Evolutionary conservation across 345 rosid species (phyloP).

Genomic region (Carallia pectinifolia): DNA sequence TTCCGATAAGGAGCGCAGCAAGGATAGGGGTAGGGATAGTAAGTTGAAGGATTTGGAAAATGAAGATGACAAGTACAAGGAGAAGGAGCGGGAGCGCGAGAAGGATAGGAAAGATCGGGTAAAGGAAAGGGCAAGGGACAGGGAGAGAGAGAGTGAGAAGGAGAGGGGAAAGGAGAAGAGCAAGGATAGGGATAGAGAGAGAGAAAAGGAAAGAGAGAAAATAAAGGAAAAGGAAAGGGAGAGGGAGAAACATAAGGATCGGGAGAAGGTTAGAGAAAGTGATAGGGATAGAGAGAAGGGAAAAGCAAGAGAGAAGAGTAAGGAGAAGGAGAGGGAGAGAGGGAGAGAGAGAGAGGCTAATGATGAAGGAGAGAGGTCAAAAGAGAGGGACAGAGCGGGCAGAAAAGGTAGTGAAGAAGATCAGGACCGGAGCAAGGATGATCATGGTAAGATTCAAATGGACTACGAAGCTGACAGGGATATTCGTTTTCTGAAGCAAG

Average conservation of each 20-base stretch:
- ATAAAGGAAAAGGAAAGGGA: conserved; percentile 39
- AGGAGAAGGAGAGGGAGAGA: conserved; percentile 39
- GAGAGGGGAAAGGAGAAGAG: conserved; percentile 38
- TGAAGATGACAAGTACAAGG: conserved; percentile 39
- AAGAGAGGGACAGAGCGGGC: conserved; percentile 37
- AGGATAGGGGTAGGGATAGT: conserved; percentile 25
- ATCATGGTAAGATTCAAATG: conserved; percentile 11
- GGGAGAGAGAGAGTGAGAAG: conserved; percentile 34
- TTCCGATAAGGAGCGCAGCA: conserved; percentile 13
- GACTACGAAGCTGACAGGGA: conserved; percentile 43
- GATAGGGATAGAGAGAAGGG: conserved; percentile 54
- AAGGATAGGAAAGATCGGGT: conserved; percentile 26
- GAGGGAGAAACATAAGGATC: conserved; percentile 37
- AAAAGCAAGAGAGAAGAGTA: conserved; percentile 40
- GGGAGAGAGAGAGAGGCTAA: conserved; percentile 26
- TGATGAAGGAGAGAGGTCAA: conserved; percentile 34
- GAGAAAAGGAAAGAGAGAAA: conserved; percentile 49
- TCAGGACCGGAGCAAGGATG: conserved; percentile 31
- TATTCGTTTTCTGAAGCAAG: conserved; percentile 27
- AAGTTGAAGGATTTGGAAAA: conserved; percentile 23
- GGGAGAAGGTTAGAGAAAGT: conserved; percentile 29
- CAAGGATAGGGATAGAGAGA: conserved; percentile 45
- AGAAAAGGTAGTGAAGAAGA: conserved; percentile 39
- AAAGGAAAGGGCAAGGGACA: conserved; percentile 28
- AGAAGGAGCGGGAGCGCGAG: conserved; percentile 34